These are phyloP conservation scores for Ceriops zippeliana DNA, from an alignment of 345 rosid genomes.

Conservation along the genomic window DNA sequence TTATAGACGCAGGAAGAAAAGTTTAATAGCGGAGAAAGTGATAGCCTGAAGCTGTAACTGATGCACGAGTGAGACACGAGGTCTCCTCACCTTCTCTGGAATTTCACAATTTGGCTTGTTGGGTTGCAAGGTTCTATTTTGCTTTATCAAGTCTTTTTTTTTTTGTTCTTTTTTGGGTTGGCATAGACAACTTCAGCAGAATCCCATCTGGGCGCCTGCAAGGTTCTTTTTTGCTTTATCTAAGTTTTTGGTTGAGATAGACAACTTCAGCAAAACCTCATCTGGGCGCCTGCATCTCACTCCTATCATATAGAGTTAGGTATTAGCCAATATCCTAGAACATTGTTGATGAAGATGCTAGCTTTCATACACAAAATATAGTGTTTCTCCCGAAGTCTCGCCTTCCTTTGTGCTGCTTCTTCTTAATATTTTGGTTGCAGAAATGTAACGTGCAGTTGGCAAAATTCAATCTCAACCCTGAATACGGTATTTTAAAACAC, in stretches of 20 bases:
- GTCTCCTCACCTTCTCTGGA: constrained; percentile 6
- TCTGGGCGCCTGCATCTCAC: constrained; percentile 23
- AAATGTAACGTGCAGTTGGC: neutral
- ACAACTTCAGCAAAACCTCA: constrained; percentile 10
- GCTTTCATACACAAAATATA: constrained; percentile 29
- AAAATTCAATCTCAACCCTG: neutral
- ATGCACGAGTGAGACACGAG: constrained; percentile 15
- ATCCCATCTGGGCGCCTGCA: constrained; percentile 21
- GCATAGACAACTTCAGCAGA: constrained; percentile 12
- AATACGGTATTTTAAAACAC: too few species aligned
- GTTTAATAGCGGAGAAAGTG: constrained; percentile 24
- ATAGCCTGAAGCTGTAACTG: constrained; percentile 23
- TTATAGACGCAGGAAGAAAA: constrained; percentile 3
- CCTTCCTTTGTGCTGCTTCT: neutral
- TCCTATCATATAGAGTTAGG: constrained; percentile 33
- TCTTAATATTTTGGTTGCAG: neutral
- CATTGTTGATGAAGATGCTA: constrained; percentile 23
- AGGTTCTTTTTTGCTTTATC: too few species aligned
- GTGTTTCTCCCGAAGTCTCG: constrained; percentile 2
- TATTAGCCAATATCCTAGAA: constrained; percentile 27
- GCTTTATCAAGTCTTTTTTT: constrained; percentile 11
- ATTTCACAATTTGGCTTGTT: constrained; percentile 24
- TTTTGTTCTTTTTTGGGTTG: neutral
- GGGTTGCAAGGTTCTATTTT: constrained; percentile 21
- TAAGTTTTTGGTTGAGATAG: constrained; percentile 3